phyloP scores from a whole-genome alignment of 192 early-diverging fungal species.

The Coemansia sp. region DNA sequence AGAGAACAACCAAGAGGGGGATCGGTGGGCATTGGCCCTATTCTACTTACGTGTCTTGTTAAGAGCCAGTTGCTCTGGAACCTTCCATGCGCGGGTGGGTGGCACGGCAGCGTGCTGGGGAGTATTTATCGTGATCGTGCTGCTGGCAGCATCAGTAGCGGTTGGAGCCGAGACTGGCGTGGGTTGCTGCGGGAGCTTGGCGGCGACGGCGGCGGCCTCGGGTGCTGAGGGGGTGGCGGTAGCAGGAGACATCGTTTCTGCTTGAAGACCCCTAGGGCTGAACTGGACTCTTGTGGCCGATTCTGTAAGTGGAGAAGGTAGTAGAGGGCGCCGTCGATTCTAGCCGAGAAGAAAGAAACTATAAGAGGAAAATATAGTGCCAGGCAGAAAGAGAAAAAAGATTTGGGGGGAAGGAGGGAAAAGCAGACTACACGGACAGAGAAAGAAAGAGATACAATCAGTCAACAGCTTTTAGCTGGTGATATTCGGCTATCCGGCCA shows the following conservation, averaged over 20 bases:
- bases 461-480: not conserved
- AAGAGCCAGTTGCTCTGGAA: constrained; percentile 32
- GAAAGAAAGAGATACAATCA: not conserved
- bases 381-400: not conserved
- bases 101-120: constrained; percentile 25
- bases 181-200: constrained; percentile 8
- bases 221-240: constrained; percentile 16
- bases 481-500: not conserved
- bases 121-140: constrained; percentile 2
- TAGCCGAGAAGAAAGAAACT: not conserved
- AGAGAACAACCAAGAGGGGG: not conserved
- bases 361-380: constrained; percentile 7
- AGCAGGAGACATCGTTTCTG: constrained; percentile 35
- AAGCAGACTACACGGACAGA: not conserved
- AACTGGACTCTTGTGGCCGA: constrained; percentile 5
- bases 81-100: constrained; percentile 60
- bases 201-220: constrained; percentile 6
- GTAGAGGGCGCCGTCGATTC: constrained; percentile 5
- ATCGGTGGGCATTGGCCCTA: not conserved
- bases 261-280: not conserved
- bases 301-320: not conserved
- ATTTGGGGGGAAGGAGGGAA: not conserved
- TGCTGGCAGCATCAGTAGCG: not conserved
- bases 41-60: constrained; percentile 39
- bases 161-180: not conserved